Base-by-base conservation (phyloP, 768 basidiomycete species). In the Psilocybe subaeruginosa region DNA sequence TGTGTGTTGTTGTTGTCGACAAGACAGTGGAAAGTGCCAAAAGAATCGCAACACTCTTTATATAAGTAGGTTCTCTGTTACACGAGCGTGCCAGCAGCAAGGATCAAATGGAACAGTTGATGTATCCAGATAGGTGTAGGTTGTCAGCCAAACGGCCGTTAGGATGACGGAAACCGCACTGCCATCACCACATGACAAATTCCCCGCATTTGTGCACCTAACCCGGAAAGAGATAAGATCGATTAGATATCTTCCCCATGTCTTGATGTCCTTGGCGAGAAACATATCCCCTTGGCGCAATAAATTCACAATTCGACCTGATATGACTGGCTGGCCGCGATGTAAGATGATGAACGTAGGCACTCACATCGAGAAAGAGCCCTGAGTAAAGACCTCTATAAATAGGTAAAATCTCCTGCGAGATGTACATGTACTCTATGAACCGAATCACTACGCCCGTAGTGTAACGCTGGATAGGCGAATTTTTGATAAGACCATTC, bases 181-280 rank as follows among this genome's bases (percentile, higher is more conserved):
- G 11, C 33, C 12, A 8, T 49, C 51, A 56, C 59, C 66, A 47
- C 41, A 58, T 69, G 66, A 68, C 68, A 73, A 72, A 70, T 73
- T 67, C 69, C 70, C 73, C 73, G 67, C 69, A 66, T 55, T 70
- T 70, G 58, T 45, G 53, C 69, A 23, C 70, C 63, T 57, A 63
- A 50, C 16, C 7, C 46, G 66, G 70, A 43, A 59, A 55, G 3
- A 50, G 63, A 66, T 66, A 64, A 66, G 64, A 66, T 66, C 53
- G 64, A 62, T 63, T 63, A 65, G 61, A 65, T 62, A 19, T 12
- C 30, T 49, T 9, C 30, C 46, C 52, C 35, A 30, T 16, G 39
- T 49, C 37, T 30, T 43, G 41, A 43, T 12, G 2, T 39, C 37
- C 37, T 39, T 29, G 43, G 23, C 17, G 16, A 2, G 12, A 19